Evolutionary conservation across 352 stramenopile genomes (phyloP).

Genomic region (Poterioochromonas sp.): DNA sequence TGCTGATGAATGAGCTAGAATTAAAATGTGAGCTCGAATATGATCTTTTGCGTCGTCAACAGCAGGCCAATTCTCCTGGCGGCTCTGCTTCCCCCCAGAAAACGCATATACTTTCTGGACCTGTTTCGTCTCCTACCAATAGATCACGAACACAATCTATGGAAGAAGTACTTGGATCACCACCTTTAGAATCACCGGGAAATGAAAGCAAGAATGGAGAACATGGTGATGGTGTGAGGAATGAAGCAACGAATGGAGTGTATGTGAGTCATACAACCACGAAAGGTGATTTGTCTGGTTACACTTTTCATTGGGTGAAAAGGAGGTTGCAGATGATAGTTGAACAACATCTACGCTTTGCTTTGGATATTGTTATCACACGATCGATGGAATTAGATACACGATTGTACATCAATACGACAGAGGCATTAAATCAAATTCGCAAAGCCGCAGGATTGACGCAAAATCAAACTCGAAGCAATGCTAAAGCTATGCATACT

Average conservation of each 20-base stretch:
- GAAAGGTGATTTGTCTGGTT: constrained; percentile 10
- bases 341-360: neutral
- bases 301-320: constrained; percentile 26
- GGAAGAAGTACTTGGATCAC: neutral
- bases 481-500: neutral
- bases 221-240: neutral
- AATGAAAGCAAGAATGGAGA: neutral
- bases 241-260: neutral
- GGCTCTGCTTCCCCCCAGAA: too few species aligned
- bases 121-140: too few species aligned
- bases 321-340: neutral
- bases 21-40: neutral
- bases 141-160: neutral
- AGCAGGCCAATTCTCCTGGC: neutral
- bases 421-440: neutral
- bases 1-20: neutral
- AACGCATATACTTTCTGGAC: too few species aligned
- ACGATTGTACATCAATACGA: neutral
- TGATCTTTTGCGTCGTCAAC: neutral
- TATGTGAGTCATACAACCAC: neutral
- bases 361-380: neutral
- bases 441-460: neutral
- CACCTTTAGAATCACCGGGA: neutral
- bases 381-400: neutral
- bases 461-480: neutral